Evolutionary conservation across 2,329 filamentous ascomycete genomes (phyloP), one percentile per base, ranked within the genome.

Genomic region (Parascedosporium putredinis): DNA sequence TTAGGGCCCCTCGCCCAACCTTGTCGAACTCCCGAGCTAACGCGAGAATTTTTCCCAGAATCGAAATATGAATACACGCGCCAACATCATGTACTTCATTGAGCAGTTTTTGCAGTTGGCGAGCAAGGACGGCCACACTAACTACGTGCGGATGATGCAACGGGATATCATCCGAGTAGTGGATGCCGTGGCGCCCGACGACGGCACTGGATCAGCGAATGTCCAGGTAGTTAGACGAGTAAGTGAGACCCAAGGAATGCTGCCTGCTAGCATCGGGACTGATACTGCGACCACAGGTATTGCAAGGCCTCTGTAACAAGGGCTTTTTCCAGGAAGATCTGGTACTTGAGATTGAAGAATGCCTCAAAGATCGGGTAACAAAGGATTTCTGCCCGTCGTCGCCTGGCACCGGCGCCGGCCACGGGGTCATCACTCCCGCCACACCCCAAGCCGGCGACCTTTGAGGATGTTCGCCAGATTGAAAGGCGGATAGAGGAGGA

Each of bases 1-100:
- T 31, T 7, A 31, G 27, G 12, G 12, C 27, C 27, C 27, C 12
- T 34, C 31, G 12, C 57, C 56, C 31, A 57, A 43, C 9, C 22
- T 23, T n/a, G 10, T 29, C 24, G 46, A 20, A 10, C 45, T 52
- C n/a, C n/a, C n/a, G n/a, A n/a, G n/a, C n/a, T n/a, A n/a, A n/a
- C n/a, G n/a, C n/a, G 23, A 53, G 34, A 49, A 34, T 52, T 50
- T 7, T 25, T 8, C 7, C 3, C 45, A 45, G 14, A 58, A 90
- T 79, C 95, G 88, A 57, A 91, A 87, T 57, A 95, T 98, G 86
- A 98, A 98, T 67, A 95, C 84, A 47, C 79, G 91, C 53, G 94
- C 93, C 52, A 98, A 98, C 64, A 97, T 98, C 65, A 95, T 98
- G 86, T 98, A 95, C 68, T 98, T 98, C 67, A 85, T 98, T 61